Evolutionary conservation across 2,329 filamentous ascomycete genomes (phyloP), one percentile per base, ranked within the genome.

Genomic region (Xylaria digitata): DNA sequence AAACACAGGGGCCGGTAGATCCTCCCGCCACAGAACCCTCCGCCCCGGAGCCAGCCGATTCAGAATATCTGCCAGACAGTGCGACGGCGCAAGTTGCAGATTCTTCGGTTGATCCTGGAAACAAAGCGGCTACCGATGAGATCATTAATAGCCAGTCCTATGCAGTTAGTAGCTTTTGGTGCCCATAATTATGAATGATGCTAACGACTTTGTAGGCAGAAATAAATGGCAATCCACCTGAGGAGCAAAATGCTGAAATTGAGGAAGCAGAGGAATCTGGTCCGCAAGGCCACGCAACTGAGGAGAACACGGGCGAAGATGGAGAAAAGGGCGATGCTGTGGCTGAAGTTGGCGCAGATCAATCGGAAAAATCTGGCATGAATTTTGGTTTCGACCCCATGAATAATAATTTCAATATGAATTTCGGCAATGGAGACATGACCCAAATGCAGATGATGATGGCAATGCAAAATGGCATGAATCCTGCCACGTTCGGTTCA

Each of bases 371-470:
- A 48, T 69, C 71, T 61, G 68, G 72, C 49, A 74, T 73, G 62
- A 76, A 72, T 66, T 72, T 74, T 66, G 76, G 75, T 42, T 74
- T 78, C 49, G 81, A 81, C 43, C 72, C 77, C 30, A 80, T 78
- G 75, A 83, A 82, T 70, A 82, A 83, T 66, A 81, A 80, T 69
- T 89, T 89, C 71, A 77, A 85, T 30, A 88, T 90, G 85, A 86
- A 85, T 75, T 91, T 86, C 76, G 87, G 86, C 75, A 84, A 85
- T 69, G 86, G 86, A 65, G 89, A 91, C 74, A 89, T 92, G 79
- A 91, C 89, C 76, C 89, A 91, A 84, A 92, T 94, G 89, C 90
- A 92, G 79, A 88, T 88, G 89, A 87, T 92, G 90, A 90, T 92
- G 89, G 83, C 88, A 80, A 87, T 93, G 91, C 86, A 91, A 80